These are phyloP conservation scores for Kurtzmaniella fragi DNA, from an alignment of 805 yeast species.

Conservation along the genomic window DNA sequence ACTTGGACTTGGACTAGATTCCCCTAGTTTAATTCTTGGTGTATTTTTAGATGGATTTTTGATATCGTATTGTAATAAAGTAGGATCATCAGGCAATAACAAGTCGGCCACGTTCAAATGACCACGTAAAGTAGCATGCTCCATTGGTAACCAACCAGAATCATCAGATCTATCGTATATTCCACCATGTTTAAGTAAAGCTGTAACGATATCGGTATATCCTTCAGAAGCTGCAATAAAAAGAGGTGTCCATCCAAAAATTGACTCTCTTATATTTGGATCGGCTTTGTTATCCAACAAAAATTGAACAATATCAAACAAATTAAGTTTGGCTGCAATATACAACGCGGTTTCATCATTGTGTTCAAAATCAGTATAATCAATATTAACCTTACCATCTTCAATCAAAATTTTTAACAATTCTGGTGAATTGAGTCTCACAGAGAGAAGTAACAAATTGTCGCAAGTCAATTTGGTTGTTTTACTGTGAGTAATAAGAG, in stretches of 20 bases:
- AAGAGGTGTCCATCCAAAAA: conserved; percentile 93
- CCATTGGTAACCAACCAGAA: conserved; percentile 97
- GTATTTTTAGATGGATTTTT: conserved; percentile 31
- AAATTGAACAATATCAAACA: conserved; percentile 46
- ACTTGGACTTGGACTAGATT: background rate
- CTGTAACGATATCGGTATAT: conserved; percentile 46
- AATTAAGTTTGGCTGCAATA: conserved; percentile 66
- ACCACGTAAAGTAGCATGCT: conserved; percentile 89
- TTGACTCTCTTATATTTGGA: conserved; percentile 67
- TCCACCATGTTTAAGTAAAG: conserved; percentile 52
- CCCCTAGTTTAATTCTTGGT: conserved; percentile 10
- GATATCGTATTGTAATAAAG: conserved; percentile 30
- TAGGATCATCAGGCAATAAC: conserved; percentile 45
- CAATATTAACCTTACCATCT: conserved; percentile 56
- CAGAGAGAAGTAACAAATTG: conserved; percentile 59
- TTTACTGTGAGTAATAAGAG: conserved; percentile 45
- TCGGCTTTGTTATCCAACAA: conserved; percentile 60
- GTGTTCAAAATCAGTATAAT: conserved; percentile 55
- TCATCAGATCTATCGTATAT: conserved; percentile 57
- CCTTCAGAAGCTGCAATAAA: conserved; percentile 91
- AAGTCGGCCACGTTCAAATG: conserved; percentile 65
- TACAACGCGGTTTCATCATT: conserved; percentile 77
- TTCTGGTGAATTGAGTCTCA: conserved; percentile 56
- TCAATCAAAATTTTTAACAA: conserved; percentile 50
- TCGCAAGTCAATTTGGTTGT: conserved; percentile 44